Evolutionary conservation across 1,139 yeast genomes (phyloP), one percentile per base, ranked within the genome.

Genomic region (Yamadazyma triangularis): DNA sequence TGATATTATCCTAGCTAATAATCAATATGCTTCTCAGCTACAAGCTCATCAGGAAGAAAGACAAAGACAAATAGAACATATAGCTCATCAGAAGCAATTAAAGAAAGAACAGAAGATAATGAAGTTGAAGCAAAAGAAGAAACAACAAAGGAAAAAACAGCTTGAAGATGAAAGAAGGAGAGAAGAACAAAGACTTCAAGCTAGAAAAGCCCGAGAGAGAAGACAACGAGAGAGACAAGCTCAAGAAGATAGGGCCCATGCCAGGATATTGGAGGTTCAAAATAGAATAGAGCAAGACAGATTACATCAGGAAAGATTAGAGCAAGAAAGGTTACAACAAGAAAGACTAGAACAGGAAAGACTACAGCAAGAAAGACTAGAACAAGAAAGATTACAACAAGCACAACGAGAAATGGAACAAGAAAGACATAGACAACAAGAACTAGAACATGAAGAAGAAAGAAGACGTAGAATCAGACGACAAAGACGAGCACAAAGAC

Each of bases 251-350:
- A n/a, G n/a, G n/a, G n/a, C n/a, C n/a, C n/a, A 12, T 23, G 18
- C n/a, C 8, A 10, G 29, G 27, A 13, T 12, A 16, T 18, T 23
- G 18, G 22, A 26, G 20, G 16, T 14, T 14, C 11, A 24, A 15
- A 29, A 25, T 25, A 24, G 30, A 18, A 15, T 13, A 25, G 31
- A 23, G 21, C 15, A 14, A n/a, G 33, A 32, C 15, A 30, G 29
- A 23, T 4, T 21, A 15, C 29, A 30, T 28, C 15, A 18, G 16
- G 31, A 20, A 15, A 21, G 22, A 27, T 14, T 21, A 8, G 32
- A 25, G 27, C 22, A 23, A 25, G 33, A 21, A 15, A 33, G 36
- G 26, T 15, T 25, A 21, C 29, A 26, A 23, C 23, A 27, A 25
- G 38, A 31, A 12, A 16, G 34, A 22, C 13, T 22, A 19, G 22